Conservation (phyloP, 176 grass and related monocot species). For the bread wheat (Triticum aestivum) region DNA sequence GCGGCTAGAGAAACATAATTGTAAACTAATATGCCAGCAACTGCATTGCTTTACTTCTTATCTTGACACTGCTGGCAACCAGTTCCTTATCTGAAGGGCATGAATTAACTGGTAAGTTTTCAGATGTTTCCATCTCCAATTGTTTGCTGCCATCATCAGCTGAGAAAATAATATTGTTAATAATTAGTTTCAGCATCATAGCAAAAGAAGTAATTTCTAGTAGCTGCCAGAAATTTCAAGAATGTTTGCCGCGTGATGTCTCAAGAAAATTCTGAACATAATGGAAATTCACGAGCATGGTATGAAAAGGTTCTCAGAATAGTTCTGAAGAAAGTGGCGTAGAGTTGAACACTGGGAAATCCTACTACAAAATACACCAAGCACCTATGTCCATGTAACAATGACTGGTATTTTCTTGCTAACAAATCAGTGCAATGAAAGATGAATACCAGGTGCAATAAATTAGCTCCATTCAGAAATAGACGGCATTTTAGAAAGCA, state of each 20-base stretch:
- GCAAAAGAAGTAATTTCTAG: not conserved
- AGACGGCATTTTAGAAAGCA: not conserved
- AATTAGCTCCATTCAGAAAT: not conserved
- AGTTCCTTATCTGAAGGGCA: slow-evolving; percentile 6
- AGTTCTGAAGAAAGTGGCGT: not conserved
- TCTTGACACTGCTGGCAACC: not conserved
- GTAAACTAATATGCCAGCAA: not conserved
- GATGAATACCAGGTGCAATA: slow-evolving; percentile 11
- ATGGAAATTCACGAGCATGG: not conserved
- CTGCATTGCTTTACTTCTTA: not conserved
- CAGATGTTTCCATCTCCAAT: not conserved
- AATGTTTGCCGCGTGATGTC: not conserved
- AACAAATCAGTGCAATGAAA: not conserved
- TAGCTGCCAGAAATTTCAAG: not conserved
- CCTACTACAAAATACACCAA: not conserved
- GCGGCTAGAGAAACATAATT: not conserved
- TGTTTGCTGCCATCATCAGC: slow-evolving; percentile 13
- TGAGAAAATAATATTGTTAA: not conserved
- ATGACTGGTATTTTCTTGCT: not conserved
- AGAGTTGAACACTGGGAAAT: not conserved
- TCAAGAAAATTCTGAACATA: not conserved
- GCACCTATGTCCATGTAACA: not conserved
- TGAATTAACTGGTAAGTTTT: slow-evolving; percentile 6
- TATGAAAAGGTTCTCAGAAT: not conserved
- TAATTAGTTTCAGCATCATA: not conserved